Evolutionary conservation across 257 asterid species (phyloP).

Genomic region (Nyctanthes arbortristis): DNA sequence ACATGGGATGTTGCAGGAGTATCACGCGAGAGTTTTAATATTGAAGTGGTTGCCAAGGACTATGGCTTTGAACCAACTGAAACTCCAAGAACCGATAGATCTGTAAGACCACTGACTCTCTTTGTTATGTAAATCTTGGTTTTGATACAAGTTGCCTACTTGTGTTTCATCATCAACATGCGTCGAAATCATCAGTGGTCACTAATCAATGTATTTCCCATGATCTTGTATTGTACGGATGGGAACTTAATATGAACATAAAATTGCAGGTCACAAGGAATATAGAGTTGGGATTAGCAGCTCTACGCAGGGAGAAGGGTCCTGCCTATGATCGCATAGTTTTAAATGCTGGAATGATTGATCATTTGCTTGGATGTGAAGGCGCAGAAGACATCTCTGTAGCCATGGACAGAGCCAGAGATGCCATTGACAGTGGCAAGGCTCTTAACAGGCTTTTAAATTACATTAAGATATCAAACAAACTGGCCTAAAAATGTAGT

Average conservation of each 20-base stretch:
- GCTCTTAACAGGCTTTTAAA: constrained; percentile 71
- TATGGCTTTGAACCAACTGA: constrained; percentile 88
- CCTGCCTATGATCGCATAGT: constrained; percentile 86
- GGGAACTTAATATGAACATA: too few species aligned
- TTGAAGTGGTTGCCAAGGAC: constrained; percentile 70
- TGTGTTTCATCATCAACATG: background rate
- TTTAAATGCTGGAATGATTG: constrained; percentile 88
- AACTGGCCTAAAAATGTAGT: constrained; percentile 24
- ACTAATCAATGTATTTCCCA: background rate
- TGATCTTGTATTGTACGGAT: background rate
- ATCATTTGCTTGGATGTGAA: constrained; percentile 87
- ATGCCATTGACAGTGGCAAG: constrained; percentile 85
- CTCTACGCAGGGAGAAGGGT: constrained; percentile 83
- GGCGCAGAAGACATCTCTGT: constrained; percentile 76
- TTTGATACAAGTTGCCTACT: constrained; percentile 3
- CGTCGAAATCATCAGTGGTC: background rate
- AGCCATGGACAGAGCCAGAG: constrained; percentile 88
- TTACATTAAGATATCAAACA: constrained; percentile 72
- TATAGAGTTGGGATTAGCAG: constrained; percentile 88
- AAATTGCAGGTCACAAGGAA: constrained; percentile 60
- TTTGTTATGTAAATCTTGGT: background rate
- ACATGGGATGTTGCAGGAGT: constrained; percentile 50
- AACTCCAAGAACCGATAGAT: constrained; percentile 97
- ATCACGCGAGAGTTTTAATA: constrained; percentile 80
- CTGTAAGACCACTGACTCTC: constrained; percentile 48